These are phyloP conservation scores for Pythium monospermum DNA, from an alignment of 352 stramenopile genomes.

Conservation along the genomic window DNA sequence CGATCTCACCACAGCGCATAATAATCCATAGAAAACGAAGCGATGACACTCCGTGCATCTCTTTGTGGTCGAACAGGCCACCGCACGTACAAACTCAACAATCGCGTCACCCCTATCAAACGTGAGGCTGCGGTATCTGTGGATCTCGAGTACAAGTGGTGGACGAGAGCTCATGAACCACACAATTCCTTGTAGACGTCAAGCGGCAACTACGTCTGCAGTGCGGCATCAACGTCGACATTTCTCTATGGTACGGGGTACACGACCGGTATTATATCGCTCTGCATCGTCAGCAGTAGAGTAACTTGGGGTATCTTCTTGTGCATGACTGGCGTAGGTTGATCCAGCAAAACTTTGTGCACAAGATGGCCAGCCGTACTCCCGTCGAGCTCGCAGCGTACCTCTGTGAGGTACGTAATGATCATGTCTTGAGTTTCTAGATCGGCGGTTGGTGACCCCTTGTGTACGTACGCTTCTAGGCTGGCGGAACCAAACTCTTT, in stretches of 20 bases:
- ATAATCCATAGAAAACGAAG: conserved; percentile 26
- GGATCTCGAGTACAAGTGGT: no score
- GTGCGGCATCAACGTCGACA: conserved; percentile 39
- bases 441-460: no score
- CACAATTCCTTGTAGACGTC: conserved; percentile 21
- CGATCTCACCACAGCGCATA: no score
- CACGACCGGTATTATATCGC: no score
- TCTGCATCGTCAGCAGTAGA: no score
- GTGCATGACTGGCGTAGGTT: conserved; percentile 16
- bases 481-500: conserved; percentile 32
- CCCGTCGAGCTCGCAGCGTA: conserved; percentile 29
- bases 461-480: conserved; percentile 14
- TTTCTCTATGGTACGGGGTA: conserved; percentile 30
- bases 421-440: no score
- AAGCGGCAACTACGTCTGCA: conserved; percentile 31
- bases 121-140: conserved; percentile 13
- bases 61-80: conserved; percentile 26
- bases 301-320: neutral
- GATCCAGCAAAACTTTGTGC: conserved; percentile 40
- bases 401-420: conserved; percentile 38
- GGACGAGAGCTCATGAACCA: no score
- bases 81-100: conserved; percentile 35
- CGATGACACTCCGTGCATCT: conserved; percentile 19
- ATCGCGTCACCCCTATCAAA: conserved; percentile 30
- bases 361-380: conserved; percentile 27